phyloP scores from a whole-genome alignment of 2,329 filamentous ascomycete species.

The Pseudogymnoascus sp. region DNA sequence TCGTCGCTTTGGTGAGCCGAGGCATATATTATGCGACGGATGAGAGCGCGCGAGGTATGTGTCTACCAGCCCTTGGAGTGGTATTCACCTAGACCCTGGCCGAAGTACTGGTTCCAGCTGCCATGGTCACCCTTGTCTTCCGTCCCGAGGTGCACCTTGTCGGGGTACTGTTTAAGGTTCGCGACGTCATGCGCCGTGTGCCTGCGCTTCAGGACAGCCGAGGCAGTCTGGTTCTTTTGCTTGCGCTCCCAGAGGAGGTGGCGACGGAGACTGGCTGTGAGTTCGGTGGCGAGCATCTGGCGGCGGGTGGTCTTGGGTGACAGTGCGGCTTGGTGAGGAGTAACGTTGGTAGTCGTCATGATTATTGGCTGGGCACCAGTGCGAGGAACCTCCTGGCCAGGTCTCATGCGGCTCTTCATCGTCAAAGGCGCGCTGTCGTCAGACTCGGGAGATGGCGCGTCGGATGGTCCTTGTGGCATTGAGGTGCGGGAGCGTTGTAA shows the following conservation, averaged over 20 bases:
- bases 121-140: conserved; percentile 52
- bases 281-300: conserved; percentile 91
- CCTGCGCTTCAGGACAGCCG: conserved; percentile 78
- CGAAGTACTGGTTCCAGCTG: conserved; percentile 81
- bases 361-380: conserved; percentile 70
- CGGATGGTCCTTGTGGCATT: conserved; percentile 60
- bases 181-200: conserved; percentile 88
- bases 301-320: conserved; percentile 86
- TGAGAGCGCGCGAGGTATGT: not conserved
- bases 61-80: conserved; percentile 75
- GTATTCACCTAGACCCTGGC: conserved; percentile 71
- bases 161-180: conserved; percentile 75
- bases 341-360: conserved; percentile 55
- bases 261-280: conserved; percentile 85
- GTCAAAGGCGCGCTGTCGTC: conserved; percentile 38
- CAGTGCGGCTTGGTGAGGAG: conserved; percentile 59
- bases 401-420: conserved; percentile 41
- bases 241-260: conserved; percentile 93
- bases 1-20: not conserved
- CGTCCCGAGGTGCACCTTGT: conserved; percentile 46
- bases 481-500: conserved; percentile 52
- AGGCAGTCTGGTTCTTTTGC: conserved; percentile 83
- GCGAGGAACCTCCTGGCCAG: conserved; percentile 41
- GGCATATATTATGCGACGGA: not conserved
- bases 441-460: conserved; percentile 41